These are phyloP conservation scores for Neurospora sp. DNA, from an alignment of 495 filamentous ascomycete species.

Conservation along the genomic window DNA sequence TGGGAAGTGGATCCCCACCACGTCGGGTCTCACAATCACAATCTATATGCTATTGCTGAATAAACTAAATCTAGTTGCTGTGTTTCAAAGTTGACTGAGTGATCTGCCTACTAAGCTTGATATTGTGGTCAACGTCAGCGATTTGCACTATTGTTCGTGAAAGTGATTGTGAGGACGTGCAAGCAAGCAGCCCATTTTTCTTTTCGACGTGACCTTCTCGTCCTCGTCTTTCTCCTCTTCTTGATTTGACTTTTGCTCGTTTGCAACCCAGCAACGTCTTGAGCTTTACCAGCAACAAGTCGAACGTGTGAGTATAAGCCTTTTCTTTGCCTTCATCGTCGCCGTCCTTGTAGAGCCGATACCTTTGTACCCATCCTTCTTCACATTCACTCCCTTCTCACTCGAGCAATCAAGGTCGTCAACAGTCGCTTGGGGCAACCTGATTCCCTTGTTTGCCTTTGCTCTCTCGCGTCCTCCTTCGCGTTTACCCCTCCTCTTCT, in stretches of 20 bases:
- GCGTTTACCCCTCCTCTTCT: neutral
- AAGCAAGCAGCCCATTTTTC: neutral
- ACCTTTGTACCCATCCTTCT: neutral
- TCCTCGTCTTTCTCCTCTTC: neutral
- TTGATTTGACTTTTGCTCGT: neutral
- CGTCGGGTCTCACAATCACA: neutral
- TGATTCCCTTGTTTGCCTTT: neutral
- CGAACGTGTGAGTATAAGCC: neutral
- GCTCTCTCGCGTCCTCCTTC: neutral
- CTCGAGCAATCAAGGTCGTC: neutral
- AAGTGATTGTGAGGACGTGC: neutral
- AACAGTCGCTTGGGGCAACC: neutral
- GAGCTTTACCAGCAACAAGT: neutral
- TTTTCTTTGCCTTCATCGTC: neutral
- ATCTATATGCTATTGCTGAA: neutral
- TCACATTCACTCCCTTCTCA: neutral
- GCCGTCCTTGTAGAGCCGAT: neutral
- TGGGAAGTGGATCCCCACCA: neutral
- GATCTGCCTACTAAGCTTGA: neutral
- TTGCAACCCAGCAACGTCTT: neutral
- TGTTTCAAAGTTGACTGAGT: neutral
- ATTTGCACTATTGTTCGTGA: neutral
- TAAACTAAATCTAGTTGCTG: neutral
- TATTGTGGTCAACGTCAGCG: neutral
- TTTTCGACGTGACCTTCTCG: neutral